Base-by-base conservation (phyloP, 768 basidiomycete genomes). In the Mycena maculata region DNA sequence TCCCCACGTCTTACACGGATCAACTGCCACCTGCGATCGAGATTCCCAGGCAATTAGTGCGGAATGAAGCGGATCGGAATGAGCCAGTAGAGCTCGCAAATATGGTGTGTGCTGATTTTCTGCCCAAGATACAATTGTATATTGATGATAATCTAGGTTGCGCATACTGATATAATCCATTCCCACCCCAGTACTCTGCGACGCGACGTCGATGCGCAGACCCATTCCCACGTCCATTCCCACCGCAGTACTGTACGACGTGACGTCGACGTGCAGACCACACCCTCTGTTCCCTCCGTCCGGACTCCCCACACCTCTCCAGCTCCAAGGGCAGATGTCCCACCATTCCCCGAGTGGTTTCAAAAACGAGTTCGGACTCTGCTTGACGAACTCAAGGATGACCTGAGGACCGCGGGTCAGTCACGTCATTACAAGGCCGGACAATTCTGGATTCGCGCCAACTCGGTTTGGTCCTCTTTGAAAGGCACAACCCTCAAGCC, bases 401-500 rank as follows among this genome's bases (percentile, higher is more conserved):
- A 56, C 54, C 25, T 41, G 27, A 56, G 20, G 39, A 27, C 54
- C 13, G 15, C 15, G 36, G 31, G 31, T 31, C 54, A 56, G 33
- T 56, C 54, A 28, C 41, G 41, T 42, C 39, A 56, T 41, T 56
- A 56, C 54, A 56, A 30, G 38, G 39, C 39, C 18, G 39, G 54
- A 41, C 41, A 56, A 56, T 56, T 56, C 54, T 56, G 54, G 54
- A 56, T 56, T 28, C 41, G 54, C 41, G 15, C 25, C 39, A 42
- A 42, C 13, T 56, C 54, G 39, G 23, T 56, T 22, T 56, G 54
- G 54, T 56, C 54, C 18, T 27, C 38, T 20, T n/a, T 56, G 41
- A 42, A 28, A 42, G 52, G 47, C 47, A 49, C 47, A 49, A 27
- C 47, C 27, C 30, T 72, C n/a, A 53, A 58, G 16, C 73, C 71